Conservation (phyloP, 1,284 basidiomycete genomes). For the Puccinia horiana region DNA sequence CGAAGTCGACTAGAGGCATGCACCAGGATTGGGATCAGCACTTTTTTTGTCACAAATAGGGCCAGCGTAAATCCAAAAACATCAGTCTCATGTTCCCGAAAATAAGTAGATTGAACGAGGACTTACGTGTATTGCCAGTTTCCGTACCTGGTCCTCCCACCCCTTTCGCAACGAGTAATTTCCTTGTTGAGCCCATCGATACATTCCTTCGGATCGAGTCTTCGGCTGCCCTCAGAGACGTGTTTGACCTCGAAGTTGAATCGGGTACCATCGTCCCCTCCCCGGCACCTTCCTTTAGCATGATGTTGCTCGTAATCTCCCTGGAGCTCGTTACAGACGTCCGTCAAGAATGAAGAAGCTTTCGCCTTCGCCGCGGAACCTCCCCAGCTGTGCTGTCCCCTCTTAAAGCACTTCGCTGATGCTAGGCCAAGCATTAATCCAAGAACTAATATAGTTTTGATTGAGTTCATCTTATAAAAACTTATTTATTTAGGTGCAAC, state of each 20-base stretch:
- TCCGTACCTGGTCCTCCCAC: not conserved
- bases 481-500: too few species aligned
- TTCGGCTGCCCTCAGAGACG: not conserved
- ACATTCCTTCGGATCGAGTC: not conserved
- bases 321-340: not conserved
- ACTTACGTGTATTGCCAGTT: constrained; percentile 20
- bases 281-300: not conserved
- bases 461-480: not conserved
- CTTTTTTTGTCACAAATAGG: too few species aligned
- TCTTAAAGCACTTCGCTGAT: not conserved
- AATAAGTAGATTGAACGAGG: too few species aligned
- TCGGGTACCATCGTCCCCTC: not conserved
- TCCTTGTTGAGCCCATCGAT: constrained; percentile 17
- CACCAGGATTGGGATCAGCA: too few species aligned
- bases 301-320: not conserved
- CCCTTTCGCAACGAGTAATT: not conserved
- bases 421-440: not conserved
- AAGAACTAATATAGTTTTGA: not conserved
- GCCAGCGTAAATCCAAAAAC: too few species aligned
- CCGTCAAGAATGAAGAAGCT: not conserved
- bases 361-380: not conserved
- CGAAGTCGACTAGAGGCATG: too few species aligned
- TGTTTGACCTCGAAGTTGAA: not conserved
- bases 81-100: too few species aligned
- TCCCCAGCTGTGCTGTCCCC: not conserved